Evolutionary conservation across 305 asterid species (phyloP).

Genomic region (Striga hermonthica): DNA sequence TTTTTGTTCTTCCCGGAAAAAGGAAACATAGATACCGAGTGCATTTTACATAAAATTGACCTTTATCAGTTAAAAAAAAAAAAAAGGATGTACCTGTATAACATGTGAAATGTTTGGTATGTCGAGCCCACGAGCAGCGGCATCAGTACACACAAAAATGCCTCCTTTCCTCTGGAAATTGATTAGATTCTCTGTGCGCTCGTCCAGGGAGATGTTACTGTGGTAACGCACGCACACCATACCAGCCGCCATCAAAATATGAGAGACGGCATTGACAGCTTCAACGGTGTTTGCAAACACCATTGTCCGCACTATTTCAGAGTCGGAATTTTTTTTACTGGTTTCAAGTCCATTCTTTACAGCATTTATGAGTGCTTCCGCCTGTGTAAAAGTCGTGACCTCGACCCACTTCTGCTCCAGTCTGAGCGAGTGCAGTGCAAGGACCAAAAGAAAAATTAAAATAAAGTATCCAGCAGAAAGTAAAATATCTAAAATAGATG

Average conservation of each 20-base stretch:
- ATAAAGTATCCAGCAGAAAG: neutral
- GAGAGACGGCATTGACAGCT: conserved; percentile 82
- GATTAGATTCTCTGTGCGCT: conserved; percentile 60
- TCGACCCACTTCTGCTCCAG: conserved; percentile 91
- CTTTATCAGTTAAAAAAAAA: too few species aligned
- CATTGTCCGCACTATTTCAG: conserved; percentile 64
- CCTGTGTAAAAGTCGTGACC: conserved; percentile 70
- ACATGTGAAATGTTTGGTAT: conserved; percentile 82
- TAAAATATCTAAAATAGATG: too few species aligned
- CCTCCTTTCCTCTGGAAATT: conserved; percentile 85
- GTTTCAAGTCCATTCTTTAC: conserved; percentile 45
- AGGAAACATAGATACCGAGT: neutral
- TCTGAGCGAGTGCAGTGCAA: conserved; percentile 38
- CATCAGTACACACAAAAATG: conserved; percentile 91
- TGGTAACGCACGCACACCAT: conserved; percentile 70
- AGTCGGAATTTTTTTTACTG: conserved; percentile 20
- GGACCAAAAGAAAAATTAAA: conserved; percentile 4
- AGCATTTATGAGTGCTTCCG: conserved; percentile 68
- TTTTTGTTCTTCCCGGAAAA: neutral
- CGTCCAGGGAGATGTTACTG: conserved; percentile 70
- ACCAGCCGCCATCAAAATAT: conserved; percentile 59
- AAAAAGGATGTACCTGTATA: conserved; percentile 61
- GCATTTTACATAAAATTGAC: neutral
- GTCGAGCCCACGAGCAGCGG: conserved; percentile 98
- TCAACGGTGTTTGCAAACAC: conserved; percentile 97